phyloP scores from a whole-genome alignment of 768 basidiomycete species.

The Boletus patriciae region DNA sequence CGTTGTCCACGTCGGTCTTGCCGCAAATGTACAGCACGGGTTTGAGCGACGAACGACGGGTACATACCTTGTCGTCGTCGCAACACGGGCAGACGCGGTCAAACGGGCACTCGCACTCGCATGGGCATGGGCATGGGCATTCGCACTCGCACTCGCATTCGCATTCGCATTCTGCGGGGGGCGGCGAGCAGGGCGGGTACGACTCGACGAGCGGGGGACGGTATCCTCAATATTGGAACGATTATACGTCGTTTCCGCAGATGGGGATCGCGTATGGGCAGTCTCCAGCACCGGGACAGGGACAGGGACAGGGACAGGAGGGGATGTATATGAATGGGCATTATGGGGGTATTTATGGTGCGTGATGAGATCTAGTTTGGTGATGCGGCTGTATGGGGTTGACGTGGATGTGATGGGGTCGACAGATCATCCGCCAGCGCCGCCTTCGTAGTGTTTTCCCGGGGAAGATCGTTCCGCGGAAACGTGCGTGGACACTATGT shows the following conservation, averaged over 20 bases:
- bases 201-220: conserved; percentile 28
- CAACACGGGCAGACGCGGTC: conserved; percentile 21
- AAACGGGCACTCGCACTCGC: conserved; percentile 9
- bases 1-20: conserved; percentile 69
- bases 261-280: conserved; percentile 43
- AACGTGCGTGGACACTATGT: background rate
- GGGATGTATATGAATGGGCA: conserved; percentile 26
- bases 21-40: conserved; percentile 78
- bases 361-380: conserved; percentile 4
- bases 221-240: conserved; percentile 57
- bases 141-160: conserved; percentile 9
- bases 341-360: conserved; percentile 32
- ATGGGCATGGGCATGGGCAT: too few relatives aligned
- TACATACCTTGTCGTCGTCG: conserved; percentile 10
- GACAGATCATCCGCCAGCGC: conserved; percentile 12
- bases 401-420: background rate
- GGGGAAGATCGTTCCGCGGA: background rate
- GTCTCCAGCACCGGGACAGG: conserved; percentile 8
- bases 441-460: conserved; percentile 3
- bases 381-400: background rate
- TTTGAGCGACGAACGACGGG: conserved; percentile 52
- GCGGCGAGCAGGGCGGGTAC: conserved; percentile 19
- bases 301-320: too few relatives aligned
- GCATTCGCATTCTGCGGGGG: background rate
- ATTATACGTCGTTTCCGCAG: conserved; percentile 53